Base-by-base conservation (phyloP, 331 rosid species). In the Acacia pycnantha region DNA sequence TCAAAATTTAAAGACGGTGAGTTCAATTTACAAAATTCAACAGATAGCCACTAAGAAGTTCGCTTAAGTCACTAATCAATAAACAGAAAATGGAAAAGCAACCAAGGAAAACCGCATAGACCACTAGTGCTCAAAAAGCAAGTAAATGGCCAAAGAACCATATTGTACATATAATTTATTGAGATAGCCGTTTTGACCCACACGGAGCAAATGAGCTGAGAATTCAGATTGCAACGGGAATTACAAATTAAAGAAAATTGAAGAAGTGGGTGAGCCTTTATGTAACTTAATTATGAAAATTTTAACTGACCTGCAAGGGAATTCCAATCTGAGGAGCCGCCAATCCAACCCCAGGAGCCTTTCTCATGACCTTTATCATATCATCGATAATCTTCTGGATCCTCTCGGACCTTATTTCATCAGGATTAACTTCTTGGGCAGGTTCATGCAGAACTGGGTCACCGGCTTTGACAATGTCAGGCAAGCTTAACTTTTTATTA, bases 311-410 rank as follows among this genome's bases (percentile, higher is more conserved):
- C 97, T 91, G 85, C 35, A 89, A 85, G 6, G 98, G 92, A 48
- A 95, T 66, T 87, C 98, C 98, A 85, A 95, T 88, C 86, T 95
- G 98, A 5, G 97, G 97, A 86, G 98, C 98, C 48, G 98, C 97
- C 2, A 95, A 90, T 14, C 98, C 98, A 62, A 95, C 96, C 11
- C 98, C 97, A 64, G 98, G 98, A 84, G 98, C 96, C 9, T 87
- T 85, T 75, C 98, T 88, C 98, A 93, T 91, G 37, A 86, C 92
- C 65, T 51, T 31, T 61, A 95, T 84, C 98, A 95, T 95, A 73
- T 93, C 93, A 81, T 93, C 97, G 58, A 95, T 86, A 29, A 93
- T 93, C 73, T 90, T 95, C 87, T 95, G 98, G 19, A 93, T 86
- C 85, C 27, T 56, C 98, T 93, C 98, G 8, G 97, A 93, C 48